Evolutionary conservation across 257 asterid genomes (phyloP).

Genomic region (Fraxinus cuspidata): DNA sequence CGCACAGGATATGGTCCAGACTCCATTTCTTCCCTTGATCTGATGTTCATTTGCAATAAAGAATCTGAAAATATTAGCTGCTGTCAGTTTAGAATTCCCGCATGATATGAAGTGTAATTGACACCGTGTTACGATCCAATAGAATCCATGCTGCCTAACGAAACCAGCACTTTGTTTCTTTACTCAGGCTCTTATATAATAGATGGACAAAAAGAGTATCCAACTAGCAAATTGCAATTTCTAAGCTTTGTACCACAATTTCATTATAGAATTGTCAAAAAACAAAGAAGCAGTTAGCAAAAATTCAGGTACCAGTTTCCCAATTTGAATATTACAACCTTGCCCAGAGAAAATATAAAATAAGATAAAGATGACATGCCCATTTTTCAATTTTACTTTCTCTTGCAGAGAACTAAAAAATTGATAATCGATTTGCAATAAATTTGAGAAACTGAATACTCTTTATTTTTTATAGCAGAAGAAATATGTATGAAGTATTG

Average conservation of each 20-base stretch:
- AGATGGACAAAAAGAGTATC: not conserved
- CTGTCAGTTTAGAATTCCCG: conserved; percentile 24
- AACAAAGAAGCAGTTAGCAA: not conserved
- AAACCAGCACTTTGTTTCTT: not conserved
- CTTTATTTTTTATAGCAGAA: not conserved
- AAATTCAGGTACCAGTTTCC: not conserved
- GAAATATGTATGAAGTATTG: not conserved
- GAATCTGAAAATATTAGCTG: conserved; percentile 51
- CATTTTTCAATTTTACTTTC: not conserved
- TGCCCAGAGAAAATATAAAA: conserved; percentile 10
- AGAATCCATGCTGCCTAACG: not conserved
- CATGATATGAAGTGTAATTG: conserved; percentile 14
- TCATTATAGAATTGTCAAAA: not conserved
- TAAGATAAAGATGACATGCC: not conserved
- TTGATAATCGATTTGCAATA: not conserved
- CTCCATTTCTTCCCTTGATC: conserved; percentile 74
- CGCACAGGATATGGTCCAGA: conserved; percentile 73
- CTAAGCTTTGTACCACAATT: not conserved
- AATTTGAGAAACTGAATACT: not conserved
- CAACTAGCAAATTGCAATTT: not conserved
- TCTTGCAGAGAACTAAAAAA: not conserved
- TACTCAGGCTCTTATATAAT: not conserved
- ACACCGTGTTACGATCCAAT: not conserved
- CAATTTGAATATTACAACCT: not conserved
- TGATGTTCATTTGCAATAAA: conserved; percentile 71